These are phyloP conservation scores for Pezicula neosporulosa DNA, from an alignment of 2,329 filamentous ascomycete species.

Conservation along the genomic window DNA sequence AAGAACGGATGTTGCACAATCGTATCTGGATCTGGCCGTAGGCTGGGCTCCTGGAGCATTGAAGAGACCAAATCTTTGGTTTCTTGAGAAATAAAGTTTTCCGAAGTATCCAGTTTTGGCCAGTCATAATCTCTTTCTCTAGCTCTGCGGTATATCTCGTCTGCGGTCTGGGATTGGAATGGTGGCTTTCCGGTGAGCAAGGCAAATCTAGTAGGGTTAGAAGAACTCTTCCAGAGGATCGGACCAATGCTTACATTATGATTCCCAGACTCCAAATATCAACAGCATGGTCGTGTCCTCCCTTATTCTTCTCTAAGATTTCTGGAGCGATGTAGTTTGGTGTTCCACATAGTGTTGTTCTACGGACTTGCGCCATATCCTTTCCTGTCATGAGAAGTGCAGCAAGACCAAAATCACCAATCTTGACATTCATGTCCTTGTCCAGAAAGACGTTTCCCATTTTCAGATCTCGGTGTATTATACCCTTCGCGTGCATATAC, in stretches of 20 bases:
- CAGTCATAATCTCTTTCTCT: conserved; percentile 74
- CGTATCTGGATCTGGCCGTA: conserved; percentile 69
- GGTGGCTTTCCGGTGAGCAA: conserved; percentile 96
- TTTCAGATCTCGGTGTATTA: conserved; percentile 95
- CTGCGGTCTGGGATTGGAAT: conserved; percentile 87
- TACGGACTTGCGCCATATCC: conserved; percentile 76
- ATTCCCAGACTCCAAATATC: conserved; percentile 98
- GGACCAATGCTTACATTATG: conserved; percentile 66
- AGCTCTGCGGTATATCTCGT: conserved; percentile 77
- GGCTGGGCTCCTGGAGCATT: conserved; percentile 72
- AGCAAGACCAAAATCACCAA: conserved; percentile 94
- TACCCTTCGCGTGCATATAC: conserved; percentile 93
- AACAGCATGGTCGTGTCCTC: conserved; percentile 95
- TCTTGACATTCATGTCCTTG: conserved; percentile 92
- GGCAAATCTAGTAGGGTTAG: conserved; percentile 64
- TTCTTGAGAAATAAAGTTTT: conserved; percentile 69
- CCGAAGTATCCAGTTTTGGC: conserved; percentile 63
- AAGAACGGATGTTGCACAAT: conserved; percentile 83
- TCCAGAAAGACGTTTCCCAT: conserved; percentile 98
- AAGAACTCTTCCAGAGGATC: conserved; percentile 15
- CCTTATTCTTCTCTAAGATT: conserved; percentile 88
- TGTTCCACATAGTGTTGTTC: conserved; percentile 93
- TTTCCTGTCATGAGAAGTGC: conserved; percentile 87
- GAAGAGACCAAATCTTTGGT: conserved; percentile 75
- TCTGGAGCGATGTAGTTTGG: conserved; percentile 98